Conservation (phyloP, 306 rosid species). For the Senna tora region DNA sequence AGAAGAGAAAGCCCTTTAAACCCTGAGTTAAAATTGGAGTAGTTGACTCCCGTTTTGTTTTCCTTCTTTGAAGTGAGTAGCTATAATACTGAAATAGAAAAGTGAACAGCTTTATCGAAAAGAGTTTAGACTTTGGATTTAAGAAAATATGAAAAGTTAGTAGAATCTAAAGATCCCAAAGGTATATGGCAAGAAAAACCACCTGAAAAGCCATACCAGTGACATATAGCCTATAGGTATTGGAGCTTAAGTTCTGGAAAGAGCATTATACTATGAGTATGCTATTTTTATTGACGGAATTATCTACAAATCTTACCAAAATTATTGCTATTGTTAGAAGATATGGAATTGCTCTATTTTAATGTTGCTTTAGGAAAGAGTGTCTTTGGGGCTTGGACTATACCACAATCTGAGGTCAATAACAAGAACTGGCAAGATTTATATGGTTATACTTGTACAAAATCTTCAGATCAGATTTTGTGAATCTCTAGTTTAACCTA, state of each 20-base stretch:
- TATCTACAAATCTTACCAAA: slow-evolving; percentile 8
- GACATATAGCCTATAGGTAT: neutral
- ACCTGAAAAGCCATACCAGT: slow-evolving; percentile 9
- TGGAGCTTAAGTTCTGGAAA: slow-evolving; percentile 12
- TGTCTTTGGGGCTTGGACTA: neutral
- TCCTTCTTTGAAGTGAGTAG: neutral
- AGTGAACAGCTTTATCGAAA: neutral
- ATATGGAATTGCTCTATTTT: neutral
- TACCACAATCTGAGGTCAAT: slow-evolving; percentile 15
- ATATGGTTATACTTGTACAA: neutral
- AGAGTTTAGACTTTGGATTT: neutral
- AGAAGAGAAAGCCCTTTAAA: slow-evolving; percentile 25
- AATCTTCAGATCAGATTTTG: neutral
- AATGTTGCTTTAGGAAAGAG: neutral
- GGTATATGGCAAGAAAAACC: slow-evolving; percentile 9
- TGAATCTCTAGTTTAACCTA: slow-evolving; percentile 1
- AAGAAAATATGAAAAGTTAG: slow-evolving; percentile 2
- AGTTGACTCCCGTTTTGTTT: neutral
- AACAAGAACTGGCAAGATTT: slow-evolving; percentile 7
- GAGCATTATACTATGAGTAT: slow-evolving; percentile 24
- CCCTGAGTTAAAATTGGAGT: slow-evolving; percentile 14
- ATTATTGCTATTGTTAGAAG: neutral
- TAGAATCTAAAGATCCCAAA: slow-evolving; percentile 3
- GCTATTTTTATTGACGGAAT: slow-evolving; percentile 8
- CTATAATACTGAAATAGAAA: slow-evolving; percentile 6